Base-by-base conservation (phyloP, 306 rosid species). In the Elaeagnus macrophylla region DNA sequence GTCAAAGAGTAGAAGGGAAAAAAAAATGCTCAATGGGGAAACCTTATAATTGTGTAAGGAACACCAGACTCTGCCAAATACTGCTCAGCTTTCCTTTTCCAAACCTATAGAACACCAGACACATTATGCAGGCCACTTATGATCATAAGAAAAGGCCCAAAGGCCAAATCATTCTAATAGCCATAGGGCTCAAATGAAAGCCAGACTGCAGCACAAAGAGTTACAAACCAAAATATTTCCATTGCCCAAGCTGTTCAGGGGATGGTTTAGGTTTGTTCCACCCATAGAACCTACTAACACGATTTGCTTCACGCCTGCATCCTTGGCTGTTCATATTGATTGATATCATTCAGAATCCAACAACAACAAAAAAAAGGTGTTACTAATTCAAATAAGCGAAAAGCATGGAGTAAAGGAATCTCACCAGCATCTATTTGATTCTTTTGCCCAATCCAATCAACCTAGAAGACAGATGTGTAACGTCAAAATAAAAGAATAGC, bases 281-380 rank as follows among this genome's bases (percentile, higher is more conserved):
- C 96, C 96, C 97, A 91, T 86, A 40, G 97, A 91, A 41, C 96
- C 96, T 60, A 91, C 85, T 74, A 91, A 71, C 84, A 91, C 95
- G 58, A 91, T 84, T 38, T 91, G 97, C 76, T 84, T 86, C 70
- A 82, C 96, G 51, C 97, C 97, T 1, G 83, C 93, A 68, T 83
- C 91, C 80, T 80, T 84, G 49, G 97, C 96, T 91, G 89, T 67
- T 71, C 62, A 67, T 15, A 59, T 35, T 19, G 39, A 61, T 14
- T 44, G 32, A 49, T 56, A 44, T 8, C 16, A 48, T 25, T 74
- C 63, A 72, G 54, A 20, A 61, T 46, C 44, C 32, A 25, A 25
- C 32, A 25, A 25, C 32, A 16, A 14, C 62, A 45, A 16, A 54
- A 59, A 10, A 54, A 13, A 11, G 3, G 17, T 25, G 36, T 57